Evolutionary conservation across 2,329 filamentous ascomycete species (phyloP), one percentile per base, ranked within the genome.

Genomic region (Cladorrhinum sp.): DNA sequence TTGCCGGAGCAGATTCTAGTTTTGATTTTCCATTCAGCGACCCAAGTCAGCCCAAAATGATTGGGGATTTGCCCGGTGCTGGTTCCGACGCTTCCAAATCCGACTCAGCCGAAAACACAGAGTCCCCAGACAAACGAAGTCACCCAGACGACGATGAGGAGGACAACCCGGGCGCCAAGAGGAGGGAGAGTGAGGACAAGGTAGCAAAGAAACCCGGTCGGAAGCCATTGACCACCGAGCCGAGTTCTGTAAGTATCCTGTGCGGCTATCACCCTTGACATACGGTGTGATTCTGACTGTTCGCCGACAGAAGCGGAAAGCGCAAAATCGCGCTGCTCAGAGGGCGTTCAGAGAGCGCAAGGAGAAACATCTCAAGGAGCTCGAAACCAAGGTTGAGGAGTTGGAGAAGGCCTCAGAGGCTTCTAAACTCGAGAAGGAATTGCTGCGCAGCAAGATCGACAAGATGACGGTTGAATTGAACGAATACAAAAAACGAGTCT

Each of bases 161-260:
- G n/a, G 74, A 76, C 26, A 76, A 78, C 58, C 77, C 77, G 49
- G 77, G 77, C 16, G 76, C 80, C 61, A 95, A 93, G 79, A 85
- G 92, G 66, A 86, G 90, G 62, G 92, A 96, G 75, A 86, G 88
- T 61, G 87, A 92, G 59, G 91, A 93, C 50, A 96, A 95, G 77
- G 82, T 88, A 49, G 86, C 91, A 23, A 98, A 98, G 85, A 99
- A 98, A 78, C 94, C 95, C 3, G 95, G 95, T 55, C 86, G 95
- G 65, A 99, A 99, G 81, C 95, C 94, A 20, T 81, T 98, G 70
- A 98, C 92, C 53, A 96, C 91, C 21, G 95, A 98, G 75, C 95
- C 95, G 23, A 98, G 91, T 68, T 95, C 93, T 67, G 94, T 98
- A 87, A 80, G 93, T 86, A 46, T 18, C 10, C 8, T 18, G 10